Base-by-base conservation (phyloP, 2,329 filamentous ascomycete species). In the Monosporascus sp. region DNA sequence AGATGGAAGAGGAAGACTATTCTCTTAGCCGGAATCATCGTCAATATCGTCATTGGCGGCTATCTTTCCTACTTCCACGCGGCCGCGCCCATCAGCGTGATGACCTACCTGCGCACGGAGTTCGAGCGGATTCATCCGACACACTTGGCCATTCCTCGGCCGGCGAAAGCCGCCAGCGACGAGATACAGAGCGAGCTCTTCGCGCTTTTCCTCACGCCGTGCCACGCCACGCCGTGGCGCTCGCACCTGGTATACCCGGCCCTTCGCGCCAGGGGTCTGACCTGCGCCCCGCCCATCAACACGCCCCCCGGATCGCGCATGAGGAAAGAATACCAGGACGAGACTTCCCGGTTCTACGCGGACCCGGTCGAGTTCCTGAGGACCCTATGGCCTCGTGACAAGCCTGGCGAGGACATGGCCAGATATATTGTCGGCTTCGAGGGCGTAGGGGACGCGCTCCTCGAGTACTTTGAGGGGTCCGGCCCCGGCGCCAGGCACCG, bases 191-290 rank as follows among this genome's bases (percentile, higher is more conserved):
- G 73, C 37, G 78, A 81, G 54, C 76, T 84, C 11, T 86, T 85
- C 62, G 83, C 86, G 36, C 86, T 88, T 20, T 97, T 97, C 72
- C 79, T 99, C 24, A 96, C 92, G 80, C 94, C 94, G 9, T 99
- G 94, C 72, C 94, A 99, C 75, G 89, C 88, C 59, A 97, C 93
- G 0, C 93, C 94, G 2, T 97, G 94, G 93, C 88, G 92, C 63
- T 91, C 88, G 17, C 89, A 95, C 65, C 80, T 97, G 39, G 77
- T 95, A 55, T 82, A 94, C 65, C 82, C 89, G 0, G 73, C 76
- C 31, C 83, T 97, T 50, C 73, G 82, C 53, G 91, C 90, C 4
- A 92, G 92, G 77, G 93, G 92, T 0, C 75, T 97, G 17, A 88
- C 88, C 6, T 99, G 94, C 70, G 92, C 97, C 61, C 94, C 94